Base-by-base conservation (phyloP, 768 basidiomycete genomes). In the Astraeus odoratus region DNA sequence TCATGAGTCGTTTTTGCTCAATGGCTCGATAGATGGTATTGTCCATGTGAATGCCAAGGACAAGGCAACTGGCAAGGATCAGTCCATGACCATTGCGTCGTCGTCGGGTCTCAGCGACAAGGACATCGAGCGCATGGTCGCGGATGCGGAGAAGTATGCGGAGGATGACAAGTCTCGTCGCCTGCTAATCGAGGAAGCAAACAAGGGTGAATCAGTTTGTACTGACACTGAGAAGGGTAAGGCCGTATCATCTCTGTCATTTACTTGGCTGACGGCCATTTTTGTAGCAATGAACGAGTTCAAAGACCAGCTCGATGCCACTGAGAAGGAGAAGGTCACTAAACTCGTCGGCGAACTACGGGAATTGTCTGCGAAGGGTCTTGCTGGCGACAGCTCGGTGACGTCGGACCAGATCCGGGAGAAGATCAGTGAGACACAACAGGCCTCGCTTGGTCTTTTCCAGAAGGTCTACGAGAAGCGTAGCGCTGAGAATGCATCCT, bases 1-100 rank as follows among this genome's bases (percentile, higher is more conserved):
- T 10, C 5, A 7, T 30, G 15, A 26, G 25, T 10, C 30, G 27
- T 19, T 3, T 29, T 61, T 16, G 57, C 16, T 1, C 2, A 8
- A 19, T 35, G n/a, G 1, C 33, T 5, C 15, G 7, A n/a, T 48
- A 83, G 85, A 92, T 56, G 93, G 93, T 72, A 96, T 99, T 54
- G 95, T 99, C 58, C 92, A 98, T 64, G 96, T 98, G 48, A 83
- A 80, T 9, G 96, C 96, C 40, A 92, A 95, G 80, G 86, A 90
- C 70, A 90, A 92, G 74, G 89, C 89, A 2, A 92, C 89, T 10
- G 68, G 60, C 65, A 92, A 92, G 75, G 87, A 92, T 58, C 89
- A 92, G 59, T 91, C 88, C 0, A 92, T 92, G 89, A 98, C 96
- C 39, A 94, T 98, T 51, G 92, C 94, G 4, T 96, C 94, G 4